These are phyloP conservation scores for Boletus rubroflammeus DNA, from an alignment of 768 basidiomycete genomes.

Conservation along the genomic window DNA sequence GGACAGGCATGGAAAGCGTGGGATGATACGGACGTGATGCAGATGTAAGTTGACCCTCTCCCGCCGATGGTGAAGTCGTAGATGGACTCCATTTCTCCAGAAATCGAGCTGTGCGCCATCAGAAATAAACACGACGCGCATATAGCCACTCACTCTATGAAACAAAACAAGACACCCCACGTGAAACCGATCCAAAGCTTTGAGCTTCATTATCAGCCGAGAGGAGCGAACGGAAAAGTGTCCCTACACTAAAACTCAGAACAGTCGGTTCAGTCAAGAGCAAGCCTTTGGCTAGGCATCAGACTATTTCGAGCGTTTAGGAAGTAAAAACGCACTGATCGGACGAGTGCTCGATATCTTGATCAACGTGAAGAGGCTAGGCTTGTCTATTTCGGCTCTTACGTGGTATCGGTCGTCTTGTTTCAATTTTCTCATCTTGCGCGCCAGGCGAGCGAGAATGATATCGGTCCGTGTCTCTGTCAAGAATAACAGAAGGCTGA, in stretches of 20 bases:
- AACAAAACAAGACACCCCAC: slow-evolving; percentile 72
- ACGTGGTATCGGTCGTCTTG: slow-evolving; percentile 62
- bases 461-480: slow-evolving; percentile 73
- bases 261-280: slow-evolving; percentile 61
- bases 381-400: slow-evolving; percentile 59
- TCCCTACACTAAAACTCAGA: slow-evolving; percentile 61
- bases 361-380: slow-evolving; percentile 54
- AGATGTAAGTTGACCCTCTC: slow-evolving; percentile 56
- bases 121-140: not conserved
- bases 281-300: slow-evolving; percentile 13
- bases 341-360: slow-evolving; percentile 69
- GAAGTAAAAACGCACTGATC: slow-evolving; percentile 52
- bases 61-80: slow-evolving; percentile 59
- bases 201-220: not conserved
- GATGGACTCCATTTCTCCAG: slow-evolving; percentile 50
- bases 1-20: too few species aligned
- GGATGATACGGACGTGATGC: slow-evolving; percentile 45
- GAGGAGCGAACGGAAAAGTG: slow-evolving; percentile 1
- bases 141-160: slow-evolving; percentile 49
- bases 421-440: slow-evolving; percentile 57
- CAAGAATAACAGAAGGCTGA: slow-evolving; percentile 53
- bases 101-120: slow-evolving; percentile 43
- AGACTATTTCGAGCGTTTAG: not conserved
- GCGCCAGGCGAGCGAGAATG: slow-evolving; percentile 63
- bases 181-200: slow-evolving; percentile 72